Base-by-base conservation (phyloP, 495 filamentous ascomycete genomes). In the Xylaria palmicola region DNA sequence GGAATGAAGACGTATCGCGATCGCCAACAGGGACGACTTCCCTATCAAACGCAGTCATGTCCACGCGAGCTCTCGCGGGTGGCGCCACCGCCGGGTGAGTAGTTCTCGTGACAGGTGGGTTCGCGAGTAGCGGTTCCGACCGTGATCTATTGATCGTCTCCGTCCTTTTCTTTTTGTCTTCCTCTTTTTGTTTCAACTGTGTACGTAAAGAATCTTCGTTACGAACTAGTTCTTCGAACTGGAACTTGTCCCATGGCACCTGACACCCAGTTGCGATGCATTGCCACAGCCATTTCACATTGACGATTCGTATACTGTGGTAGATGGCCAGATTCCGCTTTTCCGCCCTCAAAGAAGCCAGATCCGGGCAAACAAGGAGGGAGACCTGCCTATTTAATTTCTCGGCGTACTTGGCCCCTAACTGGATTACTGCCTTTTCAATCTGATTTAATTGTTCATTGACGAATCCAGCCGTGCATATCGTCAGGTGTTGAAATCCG, bases 391-490 rank as follows among this genome's bases (percentile, higher is more conserved):
- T 68, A 1, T 86, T 88, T 7, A 97, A 78, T 45, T 83, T 82
- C 65, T 96, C 90, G 30, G 89, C 86, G 69, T 93, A 97, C 1
- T 75, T 83, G 5, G 86, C 92, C 20, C 92, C 92, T 68, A 96
- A 82, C 47, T 96, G 78, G 24, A 78, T 75, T 24, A 96, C 80
- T 15, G 88, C 74, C 73, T 90, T 92, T 37, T 86, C 85, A 37
- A 94, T 77, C 68, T 98, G 95, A 45, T 93, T 77, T 19, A 97
- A 77, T 65, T 96, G 90, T 32, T 96, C 86, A n/a, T 88, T 87
- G 17, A 83, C 82, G 68, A 98, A 96, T 10, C 84, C 89, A 8
- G 92, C 92, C 1, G 91, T 90, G 71, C 86, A 90, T 41, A 97
- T 85, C 37, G 78, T 81, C 63, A 96, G 72, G 1, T 72, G 78